Evolutionary conservation across 345 rosid species (phyloP).

Genomic region (Populus deltoides): DNA sequence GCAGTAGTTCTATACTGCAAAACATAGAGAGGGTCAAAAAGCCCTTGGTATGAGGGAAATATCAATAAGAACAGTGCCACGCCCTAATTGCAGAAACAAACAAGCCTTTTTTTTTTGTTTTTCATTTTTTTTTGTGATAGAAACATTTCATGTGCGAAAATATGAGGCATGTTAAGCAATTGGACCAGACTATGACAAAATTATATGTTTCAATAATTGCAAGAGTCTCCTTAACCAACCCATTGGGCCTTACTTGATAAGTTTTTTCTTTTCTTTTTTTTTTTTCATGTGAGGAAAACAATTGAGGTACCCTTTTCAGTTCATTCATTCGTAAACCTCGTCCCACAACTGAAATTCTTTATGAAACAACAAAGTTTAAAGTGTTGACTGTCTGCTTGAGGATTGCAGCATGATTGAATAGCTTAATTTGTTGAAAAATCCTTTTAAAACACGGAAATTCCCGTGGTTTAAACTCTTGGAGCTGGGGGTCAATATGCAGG

Average conservation of each 20-base stretch:
- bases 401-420: neutral
- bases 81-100: neutral
- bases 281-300: neutral
- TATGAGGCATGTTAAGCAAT: neutral
- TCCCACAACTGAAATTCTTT: neutral
- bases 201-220: too few species aligned
- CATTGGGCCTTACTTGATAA: too few species aligned
- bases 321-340: neutral
- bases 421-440: neutral
- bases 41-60: too few species aligned
- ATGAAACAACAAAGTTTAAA: neutral
- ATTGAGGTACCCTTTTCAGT: too few species aligned
- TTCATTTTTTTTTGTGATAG: too few species aligned
- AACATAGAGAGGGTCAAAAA: too few species aligned
- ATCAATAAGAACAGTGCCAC: too few species aligned
- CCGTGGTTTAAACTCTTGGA: too few species aligned
- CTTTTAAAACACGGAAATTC: neutral
- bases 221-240: neutral
- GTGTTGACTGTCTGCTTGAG: neutral
- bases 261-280: too few species aligned
- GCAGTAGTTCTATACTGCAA: too few species aligned
- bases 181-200: neutral
- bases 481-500: neutral
- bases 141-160: neutral
- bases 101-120: too few species aligned